A percentile compares a stretch with the other conserved stretches of the same genome.
Conservation (phyloP, 208 protist species). For the Porcisia hertigi region DNA sequence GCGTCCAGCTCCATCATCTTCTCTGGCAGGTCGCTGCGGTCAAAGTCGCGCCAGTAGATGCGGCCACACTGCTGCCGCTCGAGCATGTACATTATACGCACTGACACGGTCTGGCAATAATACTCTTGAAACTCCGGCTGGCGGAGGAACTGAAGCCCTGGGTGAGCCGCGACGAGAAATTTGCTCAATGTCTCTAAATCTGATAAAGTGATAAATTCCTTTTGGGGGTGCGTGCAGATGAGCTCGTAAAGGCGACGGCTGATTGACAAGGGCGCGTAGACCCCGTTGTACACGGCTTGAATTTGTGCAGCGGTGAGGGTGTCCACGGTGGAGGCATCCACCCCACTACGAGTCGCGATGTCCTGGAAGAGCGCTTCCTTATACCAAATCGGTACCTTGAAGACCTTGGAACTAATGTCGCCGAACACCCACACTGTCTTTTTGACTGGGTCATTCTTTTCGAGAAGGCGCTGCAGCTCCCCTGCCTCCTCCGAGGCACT, state of each 20-base stretch:
- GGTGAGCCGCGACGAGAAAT: constrained; percentile 86
- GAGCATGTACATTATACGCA: constrained; percentile 95
- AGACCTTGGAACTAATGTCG: constrained; percentile 68
- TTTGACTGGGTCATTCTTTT: constrained; percentile 34
- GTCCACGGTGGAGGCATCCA: constrained; percentile 29
- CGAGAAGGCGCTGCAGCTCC: constrained; percentile 53
- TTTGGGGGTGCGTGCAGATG: constrained; percentile 46
- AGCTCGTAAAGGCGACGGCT: constrained; percentile 83
- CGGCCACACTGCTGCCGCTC: constrained; percentile 77
- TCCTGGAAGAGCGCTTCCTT: constrained; percentile 79
- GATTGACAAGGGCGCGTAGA: constrained; percentile 51
- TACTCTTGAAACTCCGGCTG: constrained; percentile 96
- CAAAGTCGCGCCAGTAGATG: constrained; percentile 87
- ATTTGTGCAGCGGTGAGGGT: constrained; percentile 60
- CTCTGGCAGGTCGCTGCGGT: constrained; percentile 84
- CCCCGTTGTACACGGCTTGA: constrained; percentile 54
- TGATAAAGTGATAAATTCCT: constrained; percentile 65
- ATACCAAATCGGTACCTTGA: constrained; percentile 81
- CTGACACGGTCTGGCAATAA: constrained; percentile 94
- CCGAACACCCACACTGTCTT: constrained; percentile 56
- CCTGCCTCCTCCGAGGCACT: constrained; percentile 38
- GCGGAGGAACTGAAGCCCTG: constrained; percentile 93
- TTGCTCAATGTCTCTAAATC: constrained; percentile 68
- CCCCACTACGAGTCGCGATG: constrained; percentile 43
- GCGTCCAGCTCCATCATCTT: constrained; percentile 78